Conservation (phyloP, 2,329 filamentous ascomycete species). For the Aspergillus pseudoterreus region DNA sequence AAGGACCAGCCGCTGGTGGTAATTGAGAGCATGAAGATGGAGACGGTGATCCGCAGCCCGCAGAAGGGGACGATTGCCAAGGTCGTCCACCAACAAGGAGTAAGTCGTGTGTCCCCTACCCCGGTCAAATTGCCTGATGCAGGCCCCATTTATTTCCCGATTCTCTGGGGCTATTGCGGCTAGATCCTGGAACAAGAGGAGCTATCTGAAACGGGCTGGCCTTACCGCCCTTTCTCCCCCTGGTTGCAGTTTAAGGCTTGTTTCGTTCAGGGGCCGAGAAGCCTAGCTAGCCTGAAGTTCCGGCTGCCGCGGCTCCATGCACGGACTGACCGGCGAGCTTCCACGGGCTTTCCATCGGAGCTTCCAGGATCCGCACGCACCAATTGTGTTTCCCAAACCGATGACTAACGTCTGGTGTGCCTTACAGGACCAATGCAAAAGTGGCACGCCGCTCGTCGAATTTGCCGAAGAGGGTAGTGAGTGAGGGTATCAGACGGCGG, state of each 20-base stretch:
- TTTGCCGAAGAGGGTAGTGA: conserved; percentile 55
- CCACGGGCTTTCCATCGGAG: conserved; percentile 10
- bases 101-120: conserved; percentile 43
- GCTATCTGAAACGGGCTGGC: neutral
- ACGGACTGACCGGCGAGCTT: conserved; percentile 10
- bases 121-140: conserved; percentile 5
- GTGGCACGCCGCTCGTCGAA: conserved; percentile 68
- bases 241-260: neutral
- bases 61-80: conserved; percentile 69
- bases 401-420: conserved; percentile 22
- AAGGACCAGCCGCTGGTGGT: conserved; percentile 87
- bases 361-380: conserved; percentile 13
- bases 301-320: conserved; percentile 3
- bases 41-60: conserved; percentile 75
- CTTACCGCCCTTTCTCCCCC: neutral
- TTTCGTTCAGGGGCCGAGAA: neutral
- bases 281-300: neutral
- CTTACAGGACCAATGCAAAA: conserved; percentile 69
- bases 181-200: neutral
- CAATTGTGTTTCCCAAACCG: neutral
- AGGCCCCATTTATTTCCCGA: conserved; percentile 1
- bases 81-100: conserved; percentile 70
- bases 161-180: neutral
- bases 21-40: conserved; percentile 90
- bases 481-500: neutral